Percentiles rank a stretch among this genome's conserved stretches.
Evolutionary conservation across 2,329 filamentous ascomycete species (phyloP).

Genomic region (Verticillium zaregamsianum): DNA sequence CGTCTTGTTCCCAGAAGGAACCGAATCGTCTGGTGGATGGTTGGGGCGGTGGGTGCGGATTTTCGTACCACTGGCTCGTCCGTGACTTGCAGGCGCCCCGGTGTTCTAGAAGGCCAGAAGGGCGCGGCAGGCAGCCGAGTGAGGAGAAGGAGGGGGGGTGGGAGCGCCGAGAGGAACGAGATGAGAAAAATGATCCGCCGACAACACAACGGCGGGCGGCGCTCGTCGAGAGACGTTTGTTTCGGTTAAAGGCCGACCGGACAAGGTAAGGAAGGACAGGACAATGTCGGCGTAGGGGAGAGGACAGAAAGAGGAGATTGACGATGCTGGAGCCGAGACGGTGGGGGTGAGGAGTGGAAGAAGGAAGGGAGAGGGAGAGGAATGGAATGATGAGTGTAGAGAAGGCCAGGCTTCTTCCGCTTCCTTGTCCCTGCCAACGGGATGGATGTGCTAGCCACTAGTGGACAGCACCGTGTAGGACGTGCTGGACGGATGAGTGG

Average conservation of each 20-base stretch:
- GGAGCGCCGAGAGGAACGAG: neutral
- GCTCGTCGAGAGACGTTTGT: no score
- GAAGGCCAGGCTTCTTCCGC: constrained; percentile 8
- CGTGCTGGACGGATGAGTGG: no score
- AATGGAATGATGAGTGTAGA: constrained; percentile 4
- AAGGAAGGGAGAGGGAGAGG: neutral
- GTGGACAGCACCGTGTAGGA: neutral
- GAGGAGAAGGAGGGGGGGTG: neutral
- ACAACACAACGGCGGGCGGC: neutral
- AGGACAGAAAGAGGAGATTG: neutral
- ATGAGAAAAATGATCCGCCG: neutral
- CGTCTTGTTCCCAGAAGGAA: neutral
- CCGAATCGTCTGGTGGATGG: neutral
- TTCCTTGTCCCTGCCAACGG: neutral
- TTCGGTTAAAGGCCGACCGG: neutral
- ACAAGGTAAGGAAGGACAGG: neutral
- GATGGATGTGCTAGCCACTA: neutral
- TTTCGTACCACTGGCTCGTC: neutral
- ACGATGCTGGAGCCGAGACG: neutral
- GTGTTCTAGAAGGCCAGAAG: constrained; percentile 3
- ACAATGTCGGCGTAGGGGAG: neutral
- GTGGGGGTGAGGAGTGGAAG: constrained; percentile 1
- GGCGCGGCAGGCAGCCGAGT: neutral
- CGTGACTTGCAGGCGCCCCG: constrained; percentile 1
- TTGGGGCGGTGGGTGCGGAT: neutral